A percentile compares a stretch with the other conserved stretches of the same genome.
These are phyloP conservation scores for Mycena haematopus DNA, from an alignment of 768 basidiomycete species.

Conservation along the genomic window DNA sequence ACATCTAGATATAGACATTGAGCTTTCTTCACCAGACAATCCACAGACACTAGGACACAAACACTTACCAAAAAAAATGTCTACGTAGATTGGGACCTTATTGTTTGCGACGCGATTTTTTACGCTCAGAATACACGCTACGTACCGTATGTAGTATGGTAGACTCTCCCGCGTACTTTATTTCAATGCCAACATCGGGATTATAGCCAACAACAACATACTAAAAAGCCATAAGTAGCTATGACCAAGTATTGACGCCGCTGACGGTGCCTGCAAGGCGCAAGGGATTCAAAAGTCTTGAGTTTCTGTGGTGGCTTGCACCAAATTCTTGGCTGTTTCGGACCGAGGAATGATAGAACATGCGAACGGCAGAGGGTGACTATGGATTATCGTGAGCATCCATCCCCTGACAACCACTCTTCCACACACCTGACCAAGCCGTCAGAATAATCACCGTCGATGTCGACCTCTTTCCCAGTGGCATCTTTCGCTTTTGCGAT, in stretches of 20 bases:
- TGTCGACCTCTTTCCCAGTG: constrained; percentile 55
- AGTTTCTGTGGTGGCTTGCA: constrained; percentile 1
- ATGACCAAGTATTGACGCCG: too few relatives aligned
- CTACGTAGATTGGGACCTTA: too few relatives aligned
- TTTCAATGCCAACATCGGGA: too few relatives aligned
- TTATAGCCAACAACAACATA: too few relatives aligned
- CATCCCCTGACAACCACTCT: too few relatives aligned
- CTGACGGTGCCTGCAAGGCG: too few relatives aligned
- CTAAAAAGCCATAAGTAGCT: too few relatives aligned
- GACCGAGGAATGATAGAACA: constrained; percentile 18
- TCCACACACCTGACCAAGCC: constrained; percentile 9
- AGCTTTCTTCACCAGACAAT: background rate
- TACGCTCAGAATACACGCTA: too few relatives aligned
- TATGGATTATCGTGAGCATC: background rate
- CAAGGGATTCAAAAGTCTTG: background rate
- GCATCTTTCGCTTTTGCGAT: constrained; percentile 40
- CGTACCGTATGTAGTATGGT: too few relatives aligned
- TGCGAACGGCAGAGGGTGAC: constrained; percentile 9
- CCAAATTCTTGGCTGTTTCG: constrained; percentile 3
- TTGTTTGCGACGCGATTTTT: too few relatives aligned
- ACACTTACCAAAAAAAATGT: too few relatives aligned
- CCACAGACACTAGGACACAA: background rate
- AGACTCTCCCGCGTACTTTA: too few relatives aligned
- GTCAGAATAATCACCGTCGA: constrained; percentile 10
- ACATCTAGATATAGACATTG: background rate